Conservation (phyloP, 345 rosid genomes). For the Citrus maxima region DNA sequence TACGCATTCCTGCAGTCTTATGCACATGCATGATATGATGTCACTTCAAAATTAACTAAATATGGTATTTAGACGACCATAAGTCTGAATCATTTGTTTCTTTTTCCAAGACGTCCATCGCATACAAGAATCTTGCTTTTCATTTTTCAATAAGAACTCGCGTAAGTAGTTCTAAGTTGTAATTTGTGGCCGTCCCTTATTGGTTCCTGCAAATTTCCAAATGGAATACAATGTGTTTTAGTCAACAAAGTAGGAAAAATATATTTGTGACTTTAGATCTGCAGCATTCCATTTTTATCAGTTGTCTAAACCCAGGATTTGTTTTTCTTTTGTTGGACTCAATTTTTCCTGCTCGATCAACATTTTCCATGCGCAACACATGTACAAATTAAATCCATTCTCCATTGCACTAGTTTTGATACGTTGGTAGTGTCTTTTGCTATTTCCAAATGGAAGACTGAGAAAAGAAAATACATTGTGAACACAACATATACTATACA, state of each 20-base stretch:
- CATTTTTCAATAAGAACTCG: not conserved
- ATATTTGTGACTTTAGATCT: not conserved
- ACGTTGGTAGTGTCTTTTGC: not conserved
- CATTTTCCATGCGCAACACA: not conserved
- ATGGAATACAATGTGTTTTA: not conserved
- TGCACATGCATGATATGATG: too few species aligned
- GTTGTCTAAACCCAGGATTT: not conserved
- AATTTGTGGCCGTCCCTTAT: not conserved
- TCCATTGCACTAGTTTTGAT: not conserved
- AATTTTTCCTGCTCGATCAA: not conserved
- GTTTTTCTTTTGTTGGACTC: not conserved
- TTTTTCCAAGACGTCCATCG: too few species aligned
- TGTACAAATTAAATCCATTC: not conserved
- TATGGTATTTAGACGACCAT: too few species aligned
- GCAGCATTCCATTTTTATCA: not conserved
- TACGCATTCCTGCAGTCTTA: too few species aligned
- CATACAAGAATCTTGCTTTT: not conserved
- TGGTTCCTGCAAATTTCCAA: not conserved
- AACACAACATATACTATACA: conserved; percentile 33
- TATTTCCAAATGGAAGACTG: not conserved
- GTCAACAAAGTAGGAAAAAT: not conserved
- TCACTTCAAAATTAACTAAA: too few species aligned
- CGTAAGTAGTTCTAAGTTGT: not conserved
- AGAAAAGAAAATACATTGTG: not conserved
- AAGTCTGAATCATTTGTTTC: too few species aligned